phyloP scores from a whole-genome alignment of 2,329 filamentous ascomycete genomes.

The Elsinoe arachidis region DNA sequence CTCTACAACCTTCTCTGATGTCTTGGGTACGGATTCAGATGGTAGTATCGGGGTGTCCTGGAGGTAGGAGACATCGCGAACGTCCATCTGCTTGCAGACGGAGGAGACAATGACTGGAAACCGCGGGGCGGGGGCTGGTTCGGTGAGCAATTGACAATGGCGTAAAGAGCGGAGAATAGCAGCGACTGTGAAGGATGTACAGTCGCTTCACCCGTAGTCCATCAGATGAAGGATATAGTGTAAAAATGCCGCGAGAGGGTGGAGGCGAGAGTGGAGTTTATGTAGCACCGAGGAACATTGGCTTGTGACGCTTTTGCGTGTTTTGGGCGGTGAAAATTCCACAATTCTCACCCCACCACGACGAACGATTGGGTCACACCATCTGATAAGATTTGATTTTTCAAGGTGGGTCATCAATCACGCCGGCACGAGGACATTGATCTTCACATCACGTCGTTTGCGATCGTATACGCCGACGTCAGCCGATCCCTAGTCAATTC shows the following conservation, averaged over 20 bases:
- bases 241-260: neutral
- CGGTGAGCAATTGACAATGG: neutral
- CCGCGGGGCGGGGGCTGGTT: neutral
- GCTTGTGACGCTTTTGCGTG: neutral
- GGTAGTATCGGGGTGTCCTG: slow-evolving; percentile 5
- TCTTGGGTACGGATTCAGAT: neutral
- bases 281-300: neutral
- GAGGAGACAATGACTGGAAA: neutral
- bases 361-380: neutral
- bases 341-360: slow-evolving; percentile 2
- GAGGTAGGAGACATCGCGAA: slow-evolving; percentile 13
- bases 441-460: neutral
- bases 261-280: neutral
- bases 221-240: neutral
- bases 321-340: slow-evolving; percentile 9
- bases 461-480: neutral
- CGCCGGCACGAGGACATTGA: neutral
- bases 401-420: neutral
- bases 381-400: slow-evolving; percentile 13
- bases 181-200: slow-evolving; percentile 1
- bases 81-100: slow-evolving; percentile 15
- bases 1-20: neutral
- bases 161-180: neutral
- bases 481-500: neutral
- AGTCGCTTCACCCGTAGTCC: slow-evolving; percentile 11